phyloP scores from a whole-genome alignment of 1,139 yeast species.

The Zhuliangozyma parablackwelliae region DNA sequence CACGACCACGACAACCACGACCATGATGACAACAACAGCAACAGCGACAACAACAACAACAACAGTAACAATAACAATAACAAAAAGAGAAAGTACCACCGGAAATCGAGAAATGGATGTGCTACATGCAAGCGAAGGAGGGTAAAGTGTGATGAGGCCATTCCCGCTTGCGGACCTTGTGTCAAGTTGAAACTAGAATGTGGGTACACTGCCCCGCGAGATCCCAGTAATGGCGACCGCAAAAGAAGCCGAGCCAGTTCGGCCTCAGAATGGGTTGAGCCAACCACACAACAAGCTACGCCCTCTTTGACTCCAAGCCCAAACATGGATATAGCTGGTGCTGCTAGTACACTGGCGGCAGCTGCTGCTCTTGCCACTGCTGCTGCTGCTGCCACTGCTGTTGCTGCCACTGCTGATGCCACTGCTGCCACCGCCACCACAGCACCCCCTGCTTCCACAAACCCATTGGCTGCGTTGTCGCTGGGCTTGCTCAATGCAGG shows the following conservation, averaged over 20 bases:
- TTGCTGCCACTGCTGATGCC: not conserved
- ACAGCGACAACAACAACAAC: too few species aligned
- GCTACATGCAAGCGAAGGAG: constrained; percentile 82
- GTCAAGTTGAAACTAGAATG: constrained; percentile 73
- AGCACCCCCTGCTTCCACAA: constrained; percentile 4
- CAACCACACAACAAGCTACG: constrained; percentile 18
- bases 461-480: constrained; percentile 10
- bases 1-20: too few species aligned
- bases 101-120: constrained; percentile 85
- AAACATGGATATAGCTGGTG: not conserved
- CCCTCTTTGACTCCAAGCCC: constrained; percentile 19
- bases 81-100: constrained; percentile 66
- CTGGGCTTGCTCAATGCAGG: constrained; percentile 35
- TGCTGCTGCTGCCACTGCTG: not conserved
- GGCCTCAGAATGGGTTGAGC: constrained; percentile 1
- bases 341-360: not conserved
- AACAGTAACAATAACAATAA: too few species aligned
- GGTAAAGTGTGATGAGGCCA: constrained; percentile 87
- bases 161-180: constrained; percentile 79
- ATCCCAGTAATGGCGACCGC: too few species aligned
- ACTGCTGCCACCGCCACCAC: not conserved
- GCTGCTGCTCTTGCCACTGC: not conserved
- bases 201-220: constrained; percentile 35
- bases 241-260: not conserved
- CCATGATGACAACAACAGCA: too few species aligned